phyloP scores from a whole-genome alignment of 768 basidiomycete genomes.

The Termitomyces sp. region DNA sequence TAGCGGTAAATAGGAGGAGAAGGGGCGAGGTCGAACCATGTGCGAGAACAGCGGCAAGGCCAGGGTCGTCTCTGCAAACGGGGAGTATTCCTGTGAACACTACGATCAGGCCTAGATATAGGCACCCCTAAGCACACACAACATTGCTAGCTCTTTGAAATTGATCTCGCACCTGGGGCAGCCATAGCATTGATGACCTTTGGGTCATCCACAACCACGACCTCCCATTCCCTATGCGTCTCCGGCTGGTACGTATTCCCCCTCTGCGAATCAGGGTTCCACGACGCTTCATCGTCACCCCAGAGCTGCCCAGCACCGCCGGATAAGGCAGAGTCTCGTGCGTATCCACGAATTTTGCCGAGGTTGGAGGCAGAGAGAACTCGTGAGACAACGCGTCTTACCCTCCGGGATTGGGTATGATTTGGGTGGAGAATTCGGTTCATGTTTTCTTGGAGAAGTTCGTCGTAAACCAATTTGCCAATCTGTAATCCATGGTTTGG shows the following conservation, averaged over 20 bases:
- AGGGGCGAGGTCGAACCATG: slow-evolving; percentile 53
- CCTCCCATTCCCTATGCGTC: slow-evolving; percentile 50
- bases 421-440: slow-evolving; percentile 55
- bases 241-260: slow-evolving; percentile 13
- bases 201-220: slow-evolving; percentile 73
- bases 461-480: slow-evolving; percentile 30
- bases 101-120: slow-evolving; percentile 58
- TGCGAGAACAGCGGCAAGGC: slow-evolving; percentile 77
- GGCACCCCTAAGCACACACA: background rate
- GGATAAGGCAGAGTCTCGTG: background rate
- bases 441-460: slow-evolving; percentile 49
- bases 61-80: slow-evolving; percentile 70
- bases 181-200: slow-evolving; percentile 76
- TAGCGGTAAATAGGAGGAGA: background rate
- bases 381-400: slow-evolving; percentile 62
- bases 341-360: slow-evolving; percentile 44
- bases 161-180: slow-evolving; percentile 45
- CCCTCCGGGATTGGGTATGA: slow-evolving; percentile 62
- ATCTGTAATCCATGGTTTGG: slow-evolving; percentile 17
- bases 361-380: slow-evolving; percentile 72
- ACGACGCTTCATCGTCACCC: slow-evolving; percentile 17
- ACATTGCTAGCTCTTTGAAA: background rate
- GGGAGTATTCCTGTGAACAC: slow-evolving; percentile 90
- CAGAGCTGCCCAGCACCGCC: background rate
- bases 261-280: slow-evolving; percentile 29